phyloP scores from a whole-genome alignment of 2,329 filamentous ascomycete genomes.

The Exophiala bonariae region DNA sequence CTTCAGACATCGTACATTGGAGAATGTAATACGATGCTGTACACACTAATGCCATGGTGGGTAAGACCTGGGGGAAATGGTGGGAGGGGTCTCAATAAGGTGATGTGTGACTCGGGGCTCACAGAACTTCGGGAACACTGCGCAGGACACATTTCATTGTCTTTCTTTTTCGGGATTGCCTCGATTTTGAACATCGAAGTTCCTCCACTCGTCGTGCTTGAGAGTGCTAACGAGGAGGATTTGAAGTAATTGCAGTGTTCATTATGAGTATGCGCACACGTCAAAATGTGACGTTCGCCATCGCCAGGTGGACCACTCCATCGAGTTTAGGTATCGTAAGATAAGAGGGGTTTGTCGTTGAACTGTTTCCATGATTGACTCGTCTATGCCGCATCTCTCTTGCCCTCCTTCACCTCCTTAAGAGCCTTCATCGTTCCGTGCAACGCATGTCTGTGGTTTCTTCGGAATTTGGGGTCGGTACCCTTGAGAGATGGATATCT shows the following conservation, averaged over 20 bases:
- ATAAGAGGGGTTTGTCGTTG: constrained; percentile 22
- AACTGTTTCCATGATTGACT: constrained; percentile 7
- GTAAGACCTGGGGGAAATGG: not conserved
- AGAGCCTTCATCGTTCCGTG: constrained; percentile 98
- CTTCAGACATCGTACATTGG: constrained; percentile 66
- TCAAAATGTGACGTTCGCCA: not conserved
- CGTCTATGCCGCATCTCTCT: constrained; percentile 76
- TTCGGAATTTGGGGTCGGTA: constrained; percentile 98
- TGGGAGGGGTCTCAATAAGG: not conserved
- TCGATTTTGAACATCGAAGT: no score
- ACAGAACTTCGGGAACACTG: no score
- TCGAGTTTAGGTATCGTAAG: constrained; percentile 8
- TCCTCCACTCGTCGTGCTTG: no score
- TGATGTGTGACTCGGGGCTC: no score
- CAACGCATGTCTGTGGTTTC: constrained; percentile 99
- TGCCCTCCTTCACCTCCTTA: constrained; percentile 97
- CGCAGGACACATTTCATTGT: no score
- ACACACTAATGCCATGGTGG: constrained; percentile 66
- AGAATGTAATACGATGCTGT: constrained; percentile 59
- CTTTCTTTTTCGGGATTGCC: no score
- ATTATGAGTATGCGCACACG: no score
- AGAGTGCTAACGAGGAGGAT: no score
- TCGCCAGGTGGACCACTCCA: not conserved
- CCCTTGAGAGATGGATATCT: constrained; percentile 98
- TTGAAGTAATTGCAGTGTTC: no score